Evolutionary conservation across 2,329 filamentous ascomycete genomes (phyloP), one percentile per base, ranked within the genome.

Genomic region (Aspergillus thermomutatus): DNA sequence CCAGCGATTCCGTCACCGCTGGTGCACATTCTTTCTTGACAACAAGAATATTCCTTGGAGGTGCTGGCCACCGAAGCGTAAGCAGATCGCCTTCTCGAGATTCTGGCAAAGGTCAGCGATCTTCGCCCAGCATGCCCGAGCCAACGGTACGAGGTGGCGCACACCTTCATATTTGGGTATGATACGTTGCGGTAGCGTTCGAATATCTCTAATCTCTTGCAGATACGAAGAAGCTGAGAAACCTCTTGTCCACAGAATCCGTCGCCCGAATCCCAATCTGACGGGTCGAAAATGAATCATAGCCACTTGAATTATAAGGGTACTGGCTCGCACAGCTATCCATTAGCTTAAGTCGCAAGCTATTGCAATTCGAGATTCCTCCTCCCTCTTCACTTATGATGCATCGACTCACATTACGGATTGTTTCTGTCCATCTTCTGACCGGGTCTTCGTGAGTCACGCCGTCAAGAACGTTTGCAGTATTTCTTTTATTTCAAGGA

Each of bases 11-110:
- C 27, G 82, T 84, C 52, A 86, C 82, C 27, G 75, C 73, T 2
- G 79, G 76, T 2, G 83, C 82, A 61, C 82, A 78, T 60, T 85
- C 80, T 70, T 90, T 91, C 71, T 87, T 87, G 48, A 89, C 82
- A 55, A 90, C 74, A 57, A 91, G 79, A 53, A 91, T 77, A 64
- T 90, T 90, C 52, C 84, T 82, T 2, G 86, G 87, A 37, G 87
- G 86, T 17, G 81, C 79, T 4, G 86, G 85, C 87, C 87, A 90
- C 75, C 84, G 80, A 37, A 90, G 77, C 59, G 83, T 83, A 40
- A 89, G 80, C 2, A 89, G 79, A 57, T 87, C 85, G 66, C 83
- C 83, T 27, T 79, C 74, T 27, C 73, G 77, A 19, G 79, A 83
- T 69, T 86, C 85, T 84, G 69, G 43, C 23, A 49, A 54, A 41